A percentile compares a stretch with the other conserved stretches of the same genome.
Evolutionary conservation across 1,284 basidiomycete genomes (phyloP).

Genomic region (Somion occarium): DNA sequence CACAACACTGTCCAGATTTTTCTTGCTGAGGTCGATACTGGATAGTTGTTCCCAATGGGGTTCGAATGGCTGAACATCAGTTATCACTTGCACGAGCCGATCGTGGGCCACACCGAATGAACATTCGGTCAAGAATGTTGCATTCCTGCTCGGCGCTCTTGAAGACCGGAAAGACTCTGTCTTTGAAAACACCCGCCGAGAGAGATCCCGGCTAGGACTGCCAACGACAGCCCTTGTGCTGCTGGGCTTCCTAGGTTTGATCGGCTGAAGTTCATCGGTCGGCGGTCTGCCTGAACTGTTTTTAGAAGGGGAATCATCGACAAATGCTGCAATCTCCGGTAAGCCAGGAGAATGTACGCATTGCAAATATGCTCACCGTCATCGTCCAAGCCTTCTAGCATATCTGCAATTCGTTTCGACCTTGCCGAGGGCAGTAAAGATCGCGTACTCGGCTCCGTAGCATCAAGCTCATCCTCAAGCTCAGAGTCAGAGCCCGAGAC

Average conservation of each 20-base stretch:
- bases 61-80: slow-evolving; percentile 93
- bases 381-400: slow-evolving; percentile 69
- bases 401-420: slow-evolving; percentile 74
- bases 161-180: slow-evolving; percentile 28
- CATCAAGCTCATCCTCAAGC: slow-evolving; percentile 23
- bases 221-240: slow-evolving; percentile 21
- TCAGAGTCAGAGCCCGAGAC: slow-evolving; percentile 27
- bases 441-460: slow-evolving; percentile 8
- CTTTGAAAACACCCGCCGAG: slow-evolving; percentile 43
- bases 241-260: slow-evolving; percentile 36
- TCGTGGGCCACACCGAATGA: slow-evolving; percentile 93
- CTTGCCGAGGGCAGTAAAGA: slow-evolving; percentile 40
- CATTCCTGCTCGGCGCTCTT: slow-evolving; percentile 22
- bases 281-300: slow-evolving; percentile 37
- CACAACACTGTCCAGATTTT: slow-evolving; percentile 85
- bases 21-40: slow-evolving; percentile 74
- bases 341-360: slow-evolving; percentile 1
- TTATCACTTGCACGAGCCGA: slow-evolving; percentile 87
- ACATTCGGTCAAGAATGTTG: slow-evolving; percentile 89
- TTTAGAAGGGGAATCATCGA: slow-evolving; percentile 64
- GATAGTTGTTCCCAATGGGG: slow-evolving; percentile 88
- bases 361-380: slow-evolving; percentile 41
- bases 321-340: slow-evolving; percentile 30
- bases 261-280: slow-evolving; percentile 41
- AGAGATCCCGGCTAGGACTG: slow-evolving; percentile 19